phyloP scores from a whole-genome alignment of 345 rosid genomes.

The Aegle marmelos region DNA sequence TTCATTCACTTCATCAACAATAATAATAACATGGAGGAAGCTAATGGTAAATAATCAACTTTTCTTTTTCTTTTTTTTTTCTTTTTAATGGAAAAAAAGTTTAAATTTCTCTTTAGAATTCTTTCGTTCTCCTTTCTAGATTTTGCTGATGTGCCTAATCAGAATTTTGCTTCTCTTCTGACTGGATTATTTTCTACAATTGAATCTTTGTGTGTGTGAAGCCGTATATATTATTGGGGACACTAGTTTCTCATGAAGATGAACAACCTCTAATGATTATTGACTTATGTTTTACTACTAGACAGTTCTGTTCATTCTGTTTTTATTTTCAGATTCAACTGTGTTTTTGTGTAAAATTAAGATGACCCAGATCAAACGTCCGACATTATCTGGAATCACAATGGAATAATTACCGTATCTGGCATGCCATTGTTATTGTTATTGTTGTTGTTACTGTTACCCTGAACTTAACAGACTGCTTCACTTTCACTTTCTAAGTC shows the following conservation, averaged over 20 bases:
- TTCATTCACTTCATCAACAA: neutral
- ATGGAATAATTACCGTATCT: neutral
- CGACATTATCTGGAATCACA: neutral
- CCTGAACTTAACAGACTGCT: too few relatives aligned
- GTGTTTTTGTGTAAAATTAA: neutral
- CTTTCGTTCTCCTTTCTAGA: neutral
- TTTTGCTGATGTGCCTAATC: neutral
- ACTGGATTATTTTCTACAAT: neutral
- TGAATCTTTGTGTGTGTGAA: neutral
- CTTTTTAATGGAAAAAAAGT: neutral
- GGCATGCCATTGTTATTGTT: too few relatives aligned
- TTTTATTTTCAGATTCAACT: neutral
- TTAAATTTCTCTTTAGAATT: neutral
- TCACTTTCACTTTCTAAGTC: neutral
- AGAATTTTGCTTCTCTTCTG: neutral
- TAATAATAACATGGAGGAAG: slow-evolving; percentile 29
- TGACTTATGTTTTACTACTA: neutral
- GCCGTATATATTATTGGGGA: neutral
- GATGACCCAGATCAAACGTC: neutral
- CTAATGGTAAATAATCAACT: slow-evolving; percentile 19
- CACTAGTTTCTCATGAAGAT: neutral
- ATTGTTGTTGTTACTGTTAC: neutral
- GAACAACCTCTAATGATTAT: neutral
- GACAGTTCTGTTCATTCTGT: neutral
- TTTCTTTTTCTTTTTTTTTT: neutral